Conservation (phyloP, 2,329 filamentous ascomycete species). For the Pseudogymnoascus sp. region DNA sequence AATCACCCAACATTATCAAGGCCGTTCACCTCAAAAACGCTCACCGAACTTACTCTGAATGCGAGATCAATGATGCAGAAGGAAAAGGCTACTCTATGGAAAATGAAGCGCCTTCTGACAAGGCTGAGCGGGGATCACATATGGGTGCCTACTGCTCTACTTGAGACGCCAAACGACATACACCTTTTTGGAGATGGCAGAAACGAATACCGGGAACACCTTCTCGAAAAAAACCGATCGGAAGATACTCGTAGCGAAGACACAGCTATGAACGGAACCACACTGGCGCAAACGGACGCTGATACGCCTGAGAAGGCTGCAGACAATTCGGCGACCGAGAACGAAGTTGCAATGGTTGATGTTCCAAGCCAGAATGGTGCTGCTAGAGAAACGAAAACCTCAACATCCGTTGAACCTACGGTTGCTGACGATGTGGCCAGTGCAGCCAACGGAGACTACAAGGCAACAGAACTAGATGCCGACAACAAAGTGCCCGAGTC, state of each 20-base stretch:
- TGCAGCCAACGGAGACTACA: not conserved
- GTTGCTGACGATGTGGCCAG: not conserved
- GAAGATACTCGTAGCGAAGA: slow-evolving; percentile 21
- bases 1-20: slow-evolving; percentile 65
- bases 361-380: not conserved
- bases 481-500: not conserved
- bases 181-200: slow-evolving; percentile 37
- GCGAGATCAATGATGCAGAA: slow-evolving; percentile 63
- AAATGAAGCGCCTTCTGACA: slow-evolving; percentile 64
- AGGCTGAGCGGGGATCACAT: slow-evolving; percentile 66
- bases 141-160: slow-evolving; percentile 52
- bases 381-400: not conserved
- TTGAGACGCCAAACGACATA: slow-evolving; percentile 48
- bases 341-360: slow-evolving; percentile 2
- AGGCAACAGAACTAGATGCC: not conserved
- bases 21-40: slow-evolving; percentile 64
- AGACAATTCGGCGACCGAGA: not conserved
- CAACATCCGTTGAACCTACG: not conserved
- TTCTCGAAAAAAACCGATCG: slow-evolving; percentile 17
- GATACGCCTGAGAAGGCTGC: not conserved
- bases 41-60: slow-evolving; percentile 62
- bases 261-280: slow-evolving; percentile 14
- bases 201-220: slow-evolving; percentile 19
- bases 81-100: slow-evolving; percentile 64
- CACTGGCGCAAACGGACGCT: not conserved